Percentiles rank a stretch among this genome's conserved stretches.
Conservation (phyloP, 768 basidiomycete genomes). For the Austroboletus eburneus region DNA sequence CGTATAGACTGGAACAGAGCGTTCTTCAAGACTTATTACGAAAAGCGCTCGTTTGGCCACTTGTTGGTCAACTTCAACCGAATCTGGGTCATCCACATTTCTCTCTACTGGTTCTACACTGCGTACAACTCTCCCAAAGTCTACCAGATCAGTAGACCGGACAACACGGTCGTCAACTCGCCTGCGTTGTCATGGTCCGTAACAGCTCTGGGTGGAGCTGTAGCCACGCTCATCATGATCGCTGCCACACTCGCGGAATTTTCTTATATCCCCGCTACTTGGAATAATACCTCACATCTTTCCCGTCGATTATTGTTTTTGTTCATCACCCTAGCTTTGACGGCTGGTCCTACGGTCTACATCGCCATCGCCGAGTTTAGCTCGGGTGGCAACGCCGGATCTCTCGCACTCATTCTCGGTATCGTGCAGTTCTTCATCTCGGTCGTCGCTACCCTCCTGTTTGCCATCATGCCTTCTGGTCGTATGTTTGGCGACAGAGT, state of each 20-base stretch:
- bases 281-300: constrained; percentile 98
- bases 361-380: constrained; percentile 78
- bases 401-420: constrained; percentile 85
- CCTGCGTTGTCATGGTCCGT: constrained; percentile 90
- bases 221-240: constrained; percentile 97
- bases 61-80: constrained; percentile 99
- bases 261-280: constrained; percentile 95
- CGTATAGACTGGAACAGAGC: constrained; percentile 94
- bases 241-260: constrained; percentile 92
- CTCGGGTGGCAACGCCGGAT: constrained; percentile 52
- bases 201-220: constrained; percentile 90
- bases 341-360: constrained; percentile 92
- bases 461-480: constrained; percentile 90
- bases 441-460: constrained; percentile 78
- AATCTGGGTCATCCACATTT: constrained; percentile 96
- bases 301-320: constrained; percentile 89
- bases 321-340: constrained; percentile 83
- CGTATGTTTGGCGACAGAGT: constrained; percentile 99
- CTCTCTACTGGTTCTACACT: constrained; percentile 95
- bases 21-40: constrained; percentile 99
- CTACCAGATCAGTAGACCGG: constrained; percentile 47
- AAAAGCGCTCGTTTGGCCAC: constrained; percentile 95
- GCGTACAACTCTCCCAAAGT: constrained; percentile 88
- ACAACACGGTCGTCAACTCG: constrained; percentile 46
- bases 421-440: constrained; percentile 97